These are phyloP conservation scores for Thielaviopsis populi DNA, from an alignment of 2,329 filamentous ascomycete species.

Conservation along the genomic window DNA sequence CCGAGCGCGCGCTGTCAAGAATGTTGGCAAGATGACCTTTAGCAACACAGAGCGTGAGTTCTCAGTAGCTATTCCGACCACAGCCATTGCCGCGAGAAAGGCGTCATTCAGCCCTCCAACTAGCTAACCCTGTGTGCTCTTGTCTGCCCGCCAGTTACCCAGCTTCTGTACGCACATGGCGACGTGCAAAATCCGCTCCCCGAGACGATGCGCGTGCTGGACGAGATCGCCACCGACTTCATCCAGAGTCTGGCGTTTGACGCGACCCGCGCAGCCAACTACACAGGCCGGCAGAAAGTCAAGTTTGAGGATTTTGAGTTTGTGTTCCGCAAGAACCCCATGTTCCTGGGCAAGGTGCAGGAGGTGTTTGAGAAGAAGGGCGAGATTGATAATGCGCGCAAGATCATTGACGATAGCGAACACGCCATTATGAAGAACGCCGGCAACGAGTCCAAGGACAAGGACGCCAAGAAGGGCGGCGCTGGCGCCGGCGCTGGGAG, in stretches of 20 bases:
- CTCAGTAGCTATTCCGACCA: neutral
- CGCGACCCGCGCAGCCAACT: constrained; percentile 70
- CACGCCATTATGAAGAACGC: constrained; percentile 41
- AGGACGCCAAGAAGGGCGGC: constrained; percentile 20
- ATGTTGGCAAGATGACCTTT: constrained; percentile 75
- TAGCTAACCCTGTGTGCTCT: neutral
- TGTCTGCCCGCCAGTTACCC: constrained; percentile 38
- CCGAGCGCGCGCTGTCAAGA: constrained; percentile 60
- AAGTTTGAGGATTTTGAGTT: constrained; percentile 98
- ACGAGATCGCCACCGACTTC: constrained; percentile 94
- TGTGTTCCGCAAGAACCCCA: constrained; percentile 69
- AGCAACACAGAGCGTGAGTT: constrained; percentile 51
- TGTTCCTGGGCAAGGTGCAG: constrained; percentile 75
- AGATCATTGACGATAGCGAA: constrained; percentile 56
- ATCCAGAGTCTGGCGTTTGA: constrained; percentile 87
- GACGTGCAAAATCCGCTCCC: constrained; percentile 65
- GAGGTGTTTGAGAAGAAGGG: constrained; percentile 81
- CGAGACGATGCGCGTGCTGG: constrained; percentile 71
- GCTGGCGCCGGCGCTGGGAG: constrained; percentile 16
- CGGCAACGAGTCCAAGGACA: constrained; percentile 30
- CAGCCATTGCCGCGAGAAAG: neutral
- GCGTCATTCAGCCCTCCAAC: constrained; percentile 3
- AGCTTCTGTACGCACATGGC: constrained; percentile 66
- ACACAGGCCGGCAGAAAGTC: constrained; percentile 84
- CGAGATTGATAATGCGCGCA: constrained; percentile 69